Conservation (phyloP, 805 yeast species). For the Sugiyamaella marilandica region DNA sequence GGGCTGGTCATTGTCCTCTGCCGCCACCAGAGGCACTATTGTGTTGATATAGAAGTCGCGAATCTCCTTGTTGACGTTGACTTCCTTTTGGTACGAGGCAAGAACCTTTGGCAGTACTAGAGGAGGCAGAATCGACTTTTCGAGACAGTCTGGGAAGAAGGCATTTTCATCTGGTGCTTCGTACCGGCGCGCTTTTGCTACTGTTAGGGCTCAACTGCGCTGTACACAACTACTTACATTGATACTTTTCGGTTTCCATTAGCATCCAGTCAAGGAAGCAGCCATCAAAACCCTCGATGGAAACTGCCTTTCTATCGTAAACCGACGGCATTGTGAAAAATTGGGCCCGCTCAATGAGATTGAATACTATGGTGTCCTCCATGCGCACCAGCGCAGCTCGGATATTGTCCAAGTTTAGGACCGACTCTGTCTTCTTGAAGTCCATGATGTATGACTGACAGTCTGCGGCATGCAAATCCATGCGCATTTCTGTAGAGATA, state of each 20-base stretch:
- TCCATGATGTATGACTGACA: conserved; percentile 49
- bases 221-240: conserved; percentile 31
- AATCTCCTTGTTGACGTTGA: conserved; percentile 71
- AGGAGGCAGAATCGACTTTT: conserved; percentile 72
- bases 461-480: too few species aligned
- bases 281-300: conserved; percentile 66
- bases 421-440: conserved; percentile 77
- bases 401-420: conserved; percentile 73
- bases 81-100: conserved; percentile 66
- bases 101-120: conserved; percentile 73
- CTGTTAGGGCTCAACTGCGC: background rate
- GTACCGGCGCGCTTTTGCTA: conserved; percentile 74
- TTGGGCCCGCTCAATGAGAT: conserved; percentile 88
- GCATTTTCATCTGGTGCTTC: conserved; percentile 94
- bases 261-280: conserved; percentile 86
- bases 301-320: conserved; percentile 51
- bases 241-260: conserved; percentile 64
- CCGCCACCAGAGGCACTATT: conserved; percentile 73
- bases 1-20: conserved; percentile 62
- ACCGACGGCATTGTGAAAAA: conserved; percentile 71
- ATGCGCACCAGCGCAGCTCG: conserved; percentile 79
- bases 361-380: conserved; percentile 95
- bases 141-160: conserved; percentile 66
- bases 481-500: background rate
- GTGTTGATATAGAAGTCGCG: conserved; percentile 59